A percentile compares a stretch with the other conserved stretches of the same genome.
Conservation (phyloP, 345 rosid species). For the Camelina neglecta region DNA sequence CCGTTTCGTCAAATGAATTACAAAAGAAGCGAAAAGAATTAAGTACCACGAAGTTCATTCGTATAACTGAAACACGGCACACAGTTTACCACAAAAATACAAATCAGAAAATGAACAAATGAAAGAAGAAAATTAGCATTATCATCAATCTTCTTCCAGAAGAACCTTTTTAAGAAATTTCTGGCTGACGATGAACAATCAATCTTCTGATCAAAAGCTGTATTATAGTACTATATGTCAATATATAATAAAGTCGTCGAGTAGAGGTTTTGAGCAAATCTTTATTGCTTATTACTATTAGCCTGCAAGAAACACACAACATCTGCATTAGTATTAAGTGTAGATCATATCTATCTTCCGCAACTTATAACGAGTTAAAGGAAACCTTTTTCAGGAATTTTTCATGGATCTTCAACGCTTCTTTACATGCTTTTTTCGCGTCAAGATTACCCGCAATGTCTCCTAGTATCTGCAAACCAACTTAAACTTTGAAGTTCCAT, state of each 20-base stretch:
- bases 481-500: not conserved
- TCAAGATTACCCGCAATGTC: constrained; percentile 77
- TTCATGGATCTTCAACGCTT: constrained; percentile 81
- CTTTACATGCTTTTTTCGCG: constrained; percentile 79
- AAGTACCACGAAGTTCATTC: not conserved
- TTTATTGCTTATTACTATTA: constrained; percentile 40
- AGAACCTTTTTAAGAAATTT: constrained; percentile 8
- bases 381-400: constrained; percentile 77
- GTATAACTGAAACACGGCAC: constrained; percentile 24
- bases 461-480: constrained; percentile 65
- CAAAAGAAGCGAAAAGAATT: no score
- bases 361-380: not conserved
- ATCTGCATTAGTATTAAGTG: not conserved
- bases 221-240: not conserved
- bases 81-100: constrained; percentile 12
- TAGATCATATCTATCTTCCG: not conserved
- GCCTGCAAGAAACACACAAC: constrained; percentile 33
- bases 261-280: constrained; percentile 28
- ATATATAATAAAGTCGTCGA: not conserved
- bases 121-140: constrained; percentile 7
- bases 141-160: constrained; percentile 29
- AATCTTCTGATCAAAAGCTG: constrained; percentile 21
- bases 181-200: constrained; percentile 27
- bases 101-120: not conserved
- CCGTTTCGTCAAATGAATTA: no score